Conservation (phyloP, 345 rosid genomes). For the Citrus sp. region DNA sequence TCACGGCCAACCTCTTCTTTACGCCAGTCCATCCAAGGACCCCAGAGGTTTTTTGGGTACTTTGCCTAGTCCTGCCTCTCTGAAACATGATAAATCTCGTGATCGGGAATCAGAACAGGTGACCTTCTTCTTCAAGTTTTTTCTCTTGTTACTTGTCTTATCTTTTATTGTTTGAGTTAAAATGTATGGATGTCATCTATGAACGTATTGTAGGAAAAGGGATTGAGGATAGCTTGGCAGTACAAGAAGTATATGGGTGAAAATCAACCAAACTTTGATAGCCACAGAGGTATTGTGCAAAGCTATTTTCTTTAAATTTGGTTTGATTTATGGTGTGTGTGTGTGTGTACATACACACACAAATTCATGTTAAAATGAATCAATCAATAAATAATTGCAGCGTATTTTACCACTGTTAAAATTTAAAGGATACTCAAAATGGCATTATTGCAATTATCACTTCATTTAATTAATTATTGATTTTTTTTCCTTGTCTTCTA, state of each 20-base stretch:
- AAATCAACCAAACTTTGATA: conserved; percentile 42
- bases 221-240: conserved; percentile 91
- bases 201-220: conserved; percentile 49
- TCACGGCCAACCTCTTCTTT: conserved; percentile 75
- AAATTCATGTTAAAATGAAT: neutral
- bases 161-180: conserved; percentile 2
- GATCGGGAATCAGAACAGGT: conserved; percentile 50
- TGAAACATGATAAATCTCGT: conserved; percentile 61
- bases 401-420: neutral
- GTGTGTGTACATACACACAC: no score
- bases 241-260: conserved; percentile 78
- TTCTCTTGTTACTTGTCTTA: neutral
- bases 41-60: conserved; percentile 88
- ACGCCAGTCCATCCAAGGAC: conserved; percentile 75
- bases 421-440: neutral
- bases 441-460: neutral
- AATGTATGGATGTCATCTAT: conserved; percentile 7
- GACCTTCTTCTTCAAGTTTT: conserved; percentile 4
- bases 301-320: neutral
- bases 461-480: neutral
- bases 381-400: neutral
- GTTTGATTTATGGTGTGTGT: neutral
- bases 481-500: neutral
- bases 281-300: conserved; percentile 30
- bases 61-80: conserved; percentile 62